phyloP scores from a whole-genome alignment of 2,329 filamentous ascomycete genomes.

The Colletotrichum sp. region DNA sequence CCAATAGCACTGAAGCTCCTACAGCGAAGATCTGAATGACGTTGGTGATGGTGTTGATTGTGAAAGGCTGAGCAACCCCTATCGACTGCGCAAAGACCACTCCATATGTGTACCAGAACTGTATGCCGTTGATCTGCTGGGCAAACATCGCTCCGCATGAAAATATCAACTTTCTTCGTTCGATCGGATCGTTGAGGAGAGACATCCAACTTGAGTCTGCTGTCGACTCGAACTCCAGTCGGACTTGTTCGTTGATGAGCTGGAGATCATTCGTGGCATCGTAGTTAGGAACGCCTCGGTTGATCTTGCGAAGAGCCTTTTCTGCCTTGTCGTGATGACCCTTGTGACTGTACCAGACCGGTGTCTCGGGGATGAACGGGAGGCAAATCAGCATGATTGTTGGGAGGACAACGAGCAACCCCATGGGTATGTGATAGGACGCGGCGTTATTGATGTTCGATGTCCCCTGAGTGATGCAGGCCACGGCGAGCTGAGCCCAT shows the following conservation, averaged over 20 bases:
- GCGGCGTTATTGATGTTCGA: background rate
- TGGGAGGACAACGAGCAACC: background rate
- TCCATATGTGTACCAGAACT: conserved; percentile 46
- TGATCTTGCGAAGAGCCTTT: background rate
- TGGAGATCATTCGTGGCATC: conserved; percentile 28
- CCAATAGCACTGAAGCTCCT: conserved; percentile 39
- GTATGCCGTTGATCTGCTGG: conserved; percentile 50
- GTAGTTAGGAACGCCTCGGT: conserved; percentile 22
- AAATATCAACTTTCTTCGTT: conserved; percentile 48
- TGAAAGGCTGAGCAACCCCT: conserved; percentile 43
- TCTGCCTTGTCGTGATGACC: background rate
- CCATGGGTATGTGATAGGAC: background rate
- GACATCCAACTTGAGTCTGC: conserved; percentile 30
- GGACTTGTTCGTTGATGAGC: background rate
- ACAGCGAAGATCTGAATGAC: conserved; percentile 48
- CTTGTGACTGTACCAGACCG: background rate
- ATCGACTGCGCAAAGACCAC: conserved; percentile 45
- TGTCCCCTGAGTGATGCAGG: conserved; percentile 12
- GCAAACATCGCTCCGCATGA: conserved; percentile 44
- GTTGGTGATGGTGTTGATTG: conserved; percentile 46
- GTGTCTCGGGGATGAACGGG: background rate
- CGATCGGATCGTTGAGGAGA: conserved; percentile 43
- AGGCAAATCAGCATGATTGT: background rate
- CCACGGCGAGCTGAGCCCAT: background rate
- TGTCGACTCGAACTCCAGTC: background rate